Evolutionary conservation across 164 flowering plant species (phyloP), one percentile per base, ranked within the genome.

Genomic region (Amborella trichopoda): DNA sequence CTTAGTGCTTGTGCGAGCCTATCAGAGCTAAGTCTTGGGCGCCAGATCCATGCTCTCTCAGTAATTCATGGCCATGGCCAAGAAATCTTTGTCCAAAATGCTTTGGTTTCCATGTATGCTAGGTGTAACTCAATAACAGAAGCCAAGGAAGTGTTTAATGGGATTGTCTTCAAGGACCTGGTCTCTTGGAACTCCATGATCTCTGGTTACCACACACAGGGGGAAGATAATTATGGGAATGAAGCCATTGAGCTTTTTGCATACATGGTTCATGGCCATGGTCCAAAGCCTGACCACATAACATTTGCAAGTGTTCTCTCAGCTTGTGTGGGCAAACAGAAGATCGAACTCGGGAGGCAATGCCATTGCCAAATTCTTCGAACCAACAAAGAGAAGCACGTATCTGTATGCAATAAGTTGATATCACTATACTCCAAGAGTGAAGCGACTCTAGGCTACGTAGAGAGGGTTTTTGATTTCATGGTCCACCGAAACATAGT

Each of bases 171-270:
- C 19, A 33, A 67, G 50, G 57, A 68, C 14, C 21, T 64, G 9
- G 28, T 53, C 26, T 39, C 70, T 40, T 66, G 71, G 74, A 70
- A 66, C 47, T 32, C 59, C 6, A 56, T 70, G 66, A 59, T 70
- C 17, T 41, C 33, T 37, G 68, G 55, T 21, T 66, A 66, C 40
- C n/a, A n/a, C n/a, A n/a, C n/a, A n/a, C n/a, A n/a, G n/a, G 37
- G 40, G 2, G 53, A 50, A 18, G 55, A 40, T 19, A 56, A 58
- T 3, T 46, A 46, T 11, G 34, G 61, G 2, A 42, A 53, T 0
- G 71, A 64, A 16, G 73, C 71, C 0, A 40, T 50, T 4, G 40
- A 11, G 5, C 54, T 72, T 2, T 68, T 72, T 24, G 20, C 20
- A 16, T 9, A 38, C 8, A 38, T 38, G 41, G 11, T 38, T 16